Base-by-base conservation (phyloP, 306 rosid genomes). In the Boehmeria nivea region DNA sequence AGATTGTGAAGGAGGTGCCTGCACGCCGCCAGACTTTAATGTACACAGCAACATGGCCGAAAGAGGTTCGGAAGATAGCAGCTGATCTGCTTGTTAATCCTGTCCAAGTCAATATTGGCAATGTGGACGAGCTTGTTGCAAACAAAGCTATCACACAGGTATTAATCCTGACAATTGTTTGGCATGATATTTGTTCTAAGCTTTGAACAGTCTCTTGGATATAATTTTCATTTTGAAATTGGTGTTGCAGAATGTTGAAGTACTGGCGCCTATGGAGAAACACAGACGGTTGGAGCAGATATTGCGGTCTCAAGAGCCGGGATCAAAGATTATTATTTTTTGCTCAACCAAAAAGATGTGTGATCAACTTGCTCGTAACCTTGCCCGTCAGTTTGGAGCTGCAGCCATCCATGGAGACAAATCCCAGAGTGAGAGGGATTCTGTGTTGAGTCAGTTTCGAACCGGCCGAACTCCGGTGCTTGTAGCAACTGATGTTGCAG, bases 11-110 rank as follows among this genome's bases (percentile, higher is more conserved):
- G 31, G 96, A 83, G 82, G 89, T 93, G 63, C 99, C 99, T 68
- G 57, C 86, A 57, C 84, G 95, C 13, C 81, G 99, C 68, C 99
- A 93, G 82, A 93, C 99, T 48, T 78, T 93, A 53, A 93, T 93
- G 99, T 87, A 52, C 51, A 93, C 99, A n/a, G 99, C 99, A 62
- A 93, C 99, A n/a, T 93, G 99, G 99, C 99, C 99, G 3, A 93
- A 83, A 81, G 99, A 93, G 77, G 99, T 93, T 52, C 78, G 96
- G 59, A 93, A 85, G 80, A 93, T 93, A 72, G 96, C 99, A 57
- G 89, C 99, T 63, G 99, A 93, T 74, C 76, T 93, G 40, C 81
- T 93, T 71, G 78, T 81, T 68, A 85, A 88, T 63, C 86, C 99
- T 42, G 87, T 93, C 54, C 99, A 93, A 76, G 96, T 93, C 45